Evolutionary conservation across 192 early-diverging fungal genomes (phyloP), one percentile per base, ranked within the genome.

Genomic region (Kickxella alabastrina): DNA sequence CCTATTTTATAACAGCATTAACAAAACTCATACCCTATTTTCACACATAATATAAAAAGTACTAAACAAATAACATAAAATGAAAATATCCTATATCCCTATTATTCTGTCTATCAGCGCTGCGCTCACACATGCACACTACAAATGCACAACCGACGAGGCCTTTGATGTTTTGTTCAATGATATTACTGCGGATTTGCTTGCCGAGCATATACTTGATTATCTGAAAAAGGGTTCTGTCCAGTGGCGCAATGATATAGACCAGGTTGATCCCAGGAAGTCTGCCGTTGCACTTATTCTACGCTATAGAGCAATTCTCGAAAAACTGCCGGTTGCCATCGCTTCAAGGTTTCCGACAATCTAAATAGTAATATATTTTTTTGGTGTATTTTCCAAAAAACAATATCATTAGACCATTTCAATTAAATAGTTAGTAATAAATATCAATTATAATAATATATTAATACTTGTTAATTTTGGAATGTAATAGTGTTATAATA

Each of bases 131-230:
- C 10, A 26, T 4, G 69, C 57, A 15, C 57, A 57, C 22, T 57
- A 72, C 43, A 51, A 54, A 32, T 72, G 69, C 23, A 65, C 69
- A 0, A 29, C 49, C 2, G 36, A 72, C 21, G 40, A 72, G 28
- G 69, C 69, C 36, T 50, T 72, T 12, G 57, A 65, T 21, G 53
- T 56, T 2, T 25, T 72, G 52, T 54, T 72, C 37, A 52, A 35
- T 24, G 48, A 59, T 18, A 10, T 41, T 3, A 73, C 66, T 13
- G 40, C 58, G 15, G 46, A 52, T 18, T 29, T 42, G 9, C 8
- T 73, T 3, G 57, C 62, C 3, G 43, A 51, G 28, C 52, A 27
- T 27, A 43, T 73, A 13, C 39, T 73, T 10, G n/a, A 29, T 5
- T 47, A 53, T 17, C 54, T 73, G 23, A 26, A 54, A 27, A 44